Conservation (phyloP, 192 early-diverging fungal species). For the Jimgerdemannia flammicorona region DNA sequence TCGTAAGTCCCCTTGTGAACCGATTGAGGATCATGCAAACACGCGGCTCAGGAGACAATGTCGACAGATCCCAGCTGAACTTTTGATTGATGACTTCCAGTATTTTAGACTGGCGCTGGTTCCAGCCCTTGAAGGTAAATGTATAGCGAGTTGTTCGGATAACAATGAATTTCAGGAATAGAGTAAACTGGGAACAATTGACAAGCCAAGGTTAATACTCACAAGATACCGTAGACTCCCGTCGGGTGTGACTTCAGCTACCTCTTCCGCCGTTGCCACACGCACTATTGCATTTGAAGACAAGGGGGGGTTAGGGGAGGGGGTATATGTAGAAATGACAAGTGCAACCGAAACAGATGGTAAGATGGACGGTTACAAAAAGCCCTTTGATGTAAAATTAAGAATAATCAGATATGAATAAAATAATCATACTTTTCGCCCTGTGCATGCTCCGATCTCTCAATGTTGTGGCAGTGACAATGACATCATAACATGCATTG, state of each 20-base stretch:
- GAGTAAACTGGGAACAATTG: neutral
- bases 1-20: constrained; percentile 21
- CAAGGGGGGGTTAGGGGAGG: neutral
- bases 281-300: neutral
- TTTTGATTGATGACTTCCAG: neutral
- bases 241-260: neutral
- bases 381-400: too few relatives aligned
- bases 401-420: too few relatives aligned
- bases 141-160: neutral
- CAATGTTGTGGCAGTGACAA: constrained; percentile 9
- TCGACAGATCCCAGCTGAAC: constrained; percentile 23
- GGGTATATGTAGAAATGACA: too few relatives aligned
- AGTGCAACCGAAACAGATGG: too few relatives aligned
- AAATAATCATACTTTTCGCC: constrained; percentile 1
- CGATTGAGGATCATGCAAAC: constrained; percentile 36
- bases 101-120: neutral
- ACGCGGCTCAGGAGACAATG: constrained; percentile 25
- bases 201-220: neutral
- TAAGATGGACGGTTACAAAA: too few relatives aligned
- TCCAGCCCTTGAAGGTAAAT: constrained; percentile 1
- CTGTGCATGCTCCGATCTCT: neutral
- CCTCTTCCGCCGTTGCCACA: constrained; percentile 3
- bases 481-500: constrained; percentile 22
- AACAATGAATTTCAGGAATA: too few relatives aligned
- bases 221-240: neutral